Evolutionary conservation across 257 asterid genomes (phyloP).

Genomic region (Oldenlandia corymbosa): DNA sequence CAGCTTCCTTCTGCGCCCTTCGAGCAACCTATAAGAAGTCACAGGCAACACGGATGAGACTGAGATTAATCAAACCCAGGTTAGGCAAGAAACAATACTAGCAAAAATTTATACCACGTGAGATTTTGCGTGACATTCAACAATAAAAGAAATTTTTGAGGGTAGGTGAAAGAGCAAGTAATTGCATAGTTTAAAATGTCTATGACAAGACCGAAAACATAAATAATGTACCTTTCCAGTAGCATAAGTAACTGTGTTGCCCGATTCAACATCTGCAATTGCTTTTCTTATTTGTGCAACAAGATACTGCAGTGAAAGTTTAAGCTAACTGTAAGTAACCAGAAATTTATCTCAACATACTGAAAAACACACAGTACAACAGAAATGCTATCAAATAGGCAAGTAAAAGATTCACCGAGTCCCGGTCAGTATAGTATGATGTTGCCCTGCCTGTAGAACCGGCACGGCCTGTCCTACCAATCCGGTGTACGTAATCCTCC

Average conservation of each 20-base stretch:
- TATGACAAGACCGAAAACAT: neutral
- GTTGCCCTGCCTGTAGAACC: conserved; percentile 88
- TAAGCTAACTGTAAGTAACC: conserved; percentile 4
- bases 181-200: neutral
- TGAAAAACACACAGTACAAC: neutral
- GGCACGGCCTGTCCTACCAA: conserved; percentile 95
- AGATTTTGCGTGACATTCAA: no score
- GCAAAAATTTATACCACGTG: no score
- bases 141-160: no score
- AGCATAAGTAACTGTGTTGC: conserved; percentile 57
- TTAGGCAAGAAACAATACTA: neutral
- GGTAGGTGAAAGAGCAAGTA: neutral
- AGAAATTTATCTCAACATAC: conserved; percentile 3
- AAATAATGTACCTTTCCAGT: conserved; percentile 65
- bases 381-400: conserved; percentile 14
- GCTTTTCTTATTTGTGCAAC: conserved; percentile 84
- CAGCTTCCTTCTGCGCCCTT: conserved; percentile 75
- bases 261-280: conserved; percentile 74
- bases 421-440: conserved; percentile 76
- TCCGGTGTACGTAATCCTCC: conserved; percentile 91
- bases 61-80: neutral
- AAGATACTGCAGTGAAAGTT: conserved; percentile 46
- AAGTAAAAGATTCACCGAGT: conserved; percentile 41
- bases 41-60: neutral
- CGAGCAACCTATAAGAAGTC: conserved; percentile 51